phyloP scores from a whole-genome alignment of 805 yeast species.

The Ascoidea asiatica region DNA sequence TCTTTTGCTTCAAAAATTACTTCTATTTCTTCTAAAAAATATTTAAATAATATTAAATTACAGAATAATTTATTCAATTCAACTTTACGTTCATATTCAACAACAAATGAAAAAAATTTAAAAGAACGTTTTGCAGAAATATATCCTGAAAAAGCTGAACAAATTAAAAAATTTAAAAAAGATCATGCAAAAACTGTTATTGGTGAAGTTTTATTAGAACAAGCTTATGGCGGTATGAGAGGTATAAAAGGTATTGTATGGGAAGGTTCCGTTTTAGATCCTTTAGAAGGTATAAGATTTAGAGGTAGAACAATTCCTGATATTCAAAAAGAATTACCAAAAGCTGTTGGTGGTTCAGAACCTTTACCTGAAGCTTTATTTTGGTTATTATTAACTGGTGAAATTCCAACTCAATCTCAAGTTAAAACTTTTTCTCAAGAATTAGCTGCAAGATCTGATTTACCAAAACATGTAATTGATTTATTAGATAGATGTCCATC shows the following conservation, averaged over 20 bases:
- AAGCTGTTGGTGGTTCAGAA: slow-evolving; percentile 52
- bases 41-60: no score
- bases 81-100: neutral
- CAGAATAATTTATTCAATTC: no score
- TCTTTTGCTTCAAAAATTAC: neutral
- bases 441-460: slow-evolving; percentile 62
- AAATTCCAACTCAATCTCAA: slow-evolving; percentile 63
- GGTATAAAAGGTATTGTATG: slow-evolving; percentile 77
- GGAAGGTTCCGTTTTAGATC: slow-evolving; percentile 82
- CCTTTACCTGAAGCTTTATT: slow-evolving; percentile 70
- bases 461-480: slow-evolving; percentile 68
- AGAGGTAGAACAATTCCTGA: slow-evolving; percentile 79
- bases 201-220: slow-evolving; percentile 64
- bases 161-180: slow-evolving; percentile 69
- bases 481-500: slow-evolving; percentile 64
- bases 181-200: slow-evolving; percentile 70
- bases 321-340: slow-evolving; percentile 60
- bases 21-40: neutral
- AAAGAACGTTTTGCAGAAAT: slow-evolving; percentile 91
- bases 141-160: slow-evolving; percentile 84
- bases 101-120: slow-evolving; percentile 37
- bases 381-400: slow-evolving; percentile 77
- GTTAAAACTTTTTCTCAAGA: slow-evolving; percentile 60
- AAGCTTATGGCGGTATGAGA: slow-evolving; percentile 87
- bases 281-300: slow-evolving; percentile 77